phyloP scores from a whole-genome alignment of 202 grass and related monocot genomes.

The Schoenoplectus tabernaemontani region DNA sequence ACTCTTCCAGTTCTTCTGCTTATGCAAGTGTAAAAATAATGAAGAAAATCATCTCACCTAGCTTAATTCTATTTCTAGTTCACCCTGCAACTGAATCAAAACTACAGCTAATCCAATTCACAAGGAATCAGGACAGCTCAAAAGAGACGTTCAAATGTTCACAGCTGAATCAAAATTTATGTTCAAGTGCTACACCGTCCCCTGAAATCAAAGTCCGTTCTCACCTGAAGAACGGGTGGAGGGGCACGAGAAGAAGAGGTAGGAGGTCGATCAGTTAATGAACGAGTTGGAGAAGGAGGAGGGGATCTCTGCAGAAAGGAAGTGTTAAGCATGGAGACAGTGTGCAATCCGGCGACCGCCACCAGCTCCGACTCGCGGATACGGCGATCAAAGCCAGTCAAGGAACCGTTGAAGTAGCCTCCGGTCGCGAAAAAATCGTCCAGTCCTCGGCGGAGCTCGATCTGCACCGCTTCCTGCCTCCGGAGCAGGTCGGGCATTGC shows the following conservation, averaged over 20 bases:
- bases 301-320: constrained; percentile 34
- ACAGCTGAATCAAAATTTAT: not conserved
- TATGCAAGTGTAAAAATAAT: not conserved
- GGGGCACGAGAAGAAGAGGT: constrained; percentile 2
- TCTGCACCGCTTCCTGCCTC: constrained; percentile 13
- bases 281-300: constrained; percentile 2
- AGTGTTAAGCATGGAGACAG: constrained; percentile 36
- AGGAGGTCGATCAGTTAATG: constrained; percentile 6
- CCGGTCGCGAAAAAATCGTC: constrained; percentile 16
- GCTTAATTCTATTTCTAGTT: not conserved
- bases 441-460: constrained; percentile 17
- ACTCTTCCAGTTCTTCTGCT: not conserved
- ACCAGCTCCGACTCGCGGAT: constrained; percentile 36
- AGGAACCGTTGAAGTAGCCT: constrained; percentile 19
- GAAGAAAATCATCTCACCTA: not conserved
- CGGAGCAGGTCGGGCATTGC: constrained; percentile 17
- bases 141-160: not conserved
- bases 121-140: not conserved
- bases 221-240: not conserved
- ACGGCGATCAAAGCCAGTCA: constrained; percentile 28
- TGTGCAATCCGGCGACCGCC: constrained; percentile 35
- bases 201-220: not conserved
- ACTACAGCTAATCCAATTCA: not conserved
- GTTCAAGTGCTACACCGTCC: not conserved
- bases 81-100: not conserved